Conservation (phyloP, 2,329 filamentous ascomycete species). For the Coniella lustricola region DNA sequence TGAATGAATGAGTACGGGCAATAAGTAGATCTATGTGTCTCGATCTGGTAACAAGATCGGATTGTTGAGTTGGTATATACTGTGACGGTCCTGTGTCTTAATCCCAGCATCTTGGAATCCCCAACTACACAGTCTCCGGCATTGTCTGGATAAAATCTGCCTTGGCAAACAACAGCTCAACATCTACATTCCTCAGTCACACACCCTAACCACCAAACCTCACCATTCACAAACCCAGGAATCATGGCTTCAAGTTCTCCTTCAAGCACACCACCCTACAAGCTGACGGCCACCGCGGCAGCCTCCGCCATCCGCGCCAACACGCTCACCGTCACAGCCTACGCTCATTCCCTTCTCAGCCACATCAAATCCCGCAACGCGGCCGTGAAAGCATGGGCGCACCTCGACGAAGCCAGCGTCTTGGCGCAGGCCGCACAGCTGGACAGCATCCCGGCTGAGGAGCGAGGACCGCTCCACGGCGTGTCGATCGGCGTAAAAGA, state of each 20-base stretch:
- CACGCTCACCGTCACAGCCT: constrained; percentile 40
- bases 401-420: constrained; percentile 38
- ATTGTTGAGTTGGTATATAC: too few relatives aligned
- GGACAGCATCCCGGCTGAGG: constrained; percentile 38
- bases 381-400: constrained; percentile 43
- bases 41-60: too few relatives aligned
- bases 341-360: constrained; percentile 39
- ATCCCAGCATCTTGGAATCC: too few relatives aligned
- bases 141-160: too few relatives aligned
- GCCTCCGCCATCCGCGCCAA: constrained; percentile 30
- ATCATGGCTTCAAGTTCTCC: constrained; percentile 1
- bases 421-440: constrained; percentile 42
- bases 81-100: too few relatives aligned
- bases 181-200: too few relatives aligned
- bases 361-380: constrained; percentile 38
- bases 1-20: too few relatives aligned
- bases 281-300: constrained; percentile 36
- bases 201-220: too few relatives aligned
- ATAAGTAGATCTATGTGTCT: too few relatives aligned
- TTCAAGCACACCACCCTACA: neutral
- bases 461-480: constrained; percentile 50
- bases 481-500: constrained; percentile 54
- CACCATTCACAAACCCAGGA: too few relatives aligned
- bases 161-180: too few relatives aligned
- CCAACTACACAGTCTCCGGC: too few relatives aligned